A percentile compares a stretch with the other conserved stretches of the same genome.
Evolutionary conservation across 2,329 filamentous ascomycete genomes (phyloP).

Genomic region (Trichoderma semiorbis): DNA sequence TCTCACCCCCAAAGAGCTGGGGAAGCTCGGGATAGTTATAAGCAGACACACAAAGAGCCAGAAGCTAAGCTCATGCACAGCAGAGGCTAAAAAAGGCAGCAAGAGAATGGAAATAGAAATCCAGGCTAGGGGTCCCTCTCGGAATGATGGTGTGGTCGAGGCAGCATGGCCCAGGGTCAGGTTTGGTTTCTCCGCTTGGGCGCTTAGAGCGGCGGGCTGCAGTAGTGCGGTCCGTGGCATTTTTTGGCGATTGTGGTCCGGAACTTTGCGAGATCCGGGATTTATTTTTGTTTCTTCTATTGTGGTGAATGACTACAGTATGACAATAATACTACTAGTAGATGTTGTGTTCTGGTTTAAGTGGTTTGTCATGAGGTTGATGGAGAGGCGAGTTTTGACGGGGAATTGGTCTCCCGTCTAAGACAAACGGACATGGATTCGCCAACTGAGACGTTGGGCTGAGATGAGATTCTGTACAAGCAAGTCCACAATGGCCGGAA

Average conservation of each 20-base stretch:
- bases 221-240: constrained; percentile 19
- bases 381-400: neutral
- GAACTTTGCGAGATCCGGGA: neutral
- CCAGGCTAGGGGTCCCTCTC: neutral
- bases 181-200: constrained; percentile 22
- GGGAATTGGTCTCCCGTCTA: neutral
- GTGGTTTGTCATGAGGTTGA: neutral
- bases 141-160: constrained; percentile 17
- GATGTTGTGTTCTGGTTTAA: neutral
- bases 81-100: neutral
- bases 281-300: neutral
- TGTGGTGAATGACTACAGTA: no score
- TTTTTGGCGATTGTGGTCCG: neutral
- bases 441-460: neutral
- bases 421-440: neutral
- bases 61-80: neutral
- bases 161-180: constrained; percentile 12
- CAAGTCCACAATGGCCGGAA: neutral
- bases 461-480: neutral
- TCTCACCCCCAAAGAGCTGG: neutral
- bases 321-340: neutral
- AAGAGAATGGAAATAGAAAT: constrained; percentile 7
- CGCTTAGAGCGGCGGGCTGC: constrained; percentile 25
- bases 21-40: constrained; percentile 19
- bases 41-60: neutral